Evolutionary conservation across 176 grass and related monocot genomes (phyloP).

Genomic region (Carex myosuroides): DNA sequence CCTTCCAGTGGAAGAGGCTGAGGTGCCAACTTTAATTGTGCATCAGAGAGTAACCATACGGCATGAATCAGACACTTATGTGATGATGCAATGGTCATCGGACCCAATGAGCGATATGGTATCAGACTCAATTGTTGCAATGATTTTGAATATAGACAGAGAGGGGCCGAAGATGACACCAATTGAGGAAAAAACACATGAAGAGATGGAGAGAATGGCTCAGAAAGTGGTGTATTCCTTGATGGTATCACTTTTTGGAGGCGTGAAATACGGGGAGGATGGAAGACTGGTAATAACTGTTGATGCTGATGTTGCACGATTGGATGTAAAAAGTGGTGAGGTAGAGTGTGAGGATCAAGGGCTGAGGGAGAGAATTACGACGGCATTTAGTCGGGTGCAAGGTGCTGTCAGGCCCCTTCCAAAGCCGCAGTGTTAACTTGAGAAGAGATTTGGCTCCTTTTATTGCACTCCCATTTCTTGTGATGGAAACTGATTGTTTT

Average conservation of each 20-base stretch:
- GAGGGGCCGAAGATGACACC: conserved; percentile 66
- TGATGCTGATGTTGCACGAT: conserved; percentile 47
- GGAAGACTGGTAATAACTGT: conserved; percentile 60
- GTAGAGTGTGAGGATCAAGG: conserved; percentile 60
- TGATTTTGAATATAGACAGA: conserved; percentile 71
- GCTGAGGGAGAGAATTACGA: conserved; percentile 66
- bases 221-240: conserved; percentile 62
- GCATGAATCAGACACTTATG: conserved; percentile 71
- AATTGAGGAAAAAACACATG: conserved; percentile 48
- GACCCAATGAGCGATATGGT: conserved; percentile 97
- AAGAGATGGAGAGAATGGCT: conserved; percentile 63
- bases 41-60: conserved; percentile 59
- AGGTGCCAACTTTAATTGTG: conserved; percentile 54
- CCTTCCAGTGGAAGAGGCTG: conserved; percentile 42
- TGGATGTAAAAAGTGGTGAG: conserved; percentile 63
- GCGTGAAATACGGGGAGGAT: conserved; percentile 76
- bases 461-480: not conserved
- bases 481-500: not conserved
- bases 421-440: conserved; percentile 3
- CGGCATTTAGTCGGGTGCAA: conserved; percentile 56
- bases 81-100: conserved; percentile 69
- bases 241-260: conserved; percentile 74
- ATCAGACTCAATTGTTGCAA: conserved; percentile 82
- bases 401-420: conserved; percentile 69
- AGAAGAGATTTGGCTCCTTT: not conserved